Evolutionary conservation across 2,329 filamentous ascomycete species (phyloP).

Genomic region (Blumeria hordei): DNA sequence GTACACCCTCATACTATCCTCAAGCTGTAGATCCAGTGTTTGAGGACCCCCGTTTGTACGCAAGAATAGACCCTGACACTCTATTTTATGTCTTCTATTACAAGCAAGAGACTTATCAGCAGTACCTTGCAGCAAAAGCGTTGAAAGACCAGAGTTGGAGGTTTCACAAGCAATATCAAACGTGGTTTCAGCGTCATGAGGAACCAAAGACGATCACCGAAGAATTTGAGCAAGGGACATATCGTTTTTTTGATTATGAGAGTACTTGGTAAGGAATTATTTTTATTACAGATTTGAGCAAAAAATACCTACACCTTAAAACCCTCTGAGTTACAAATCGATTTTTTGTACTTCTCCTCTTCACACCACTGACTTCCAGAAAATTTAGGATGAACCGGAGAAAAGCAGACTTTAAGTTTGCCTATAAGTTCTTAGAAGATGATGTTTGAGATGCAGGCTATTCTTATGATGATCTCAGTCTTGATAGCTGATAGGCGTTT

Average conservation of each 20-base stretch:
- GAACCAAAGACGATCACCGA: constrained; percentile 97
- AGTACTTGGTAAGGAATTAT: constrained; percentile 46
- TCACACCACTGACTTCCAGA: not conserved
- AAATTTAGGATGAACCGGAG: constrained; percentile 76
- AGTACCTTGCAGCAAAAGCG: constrained; percentile 88
- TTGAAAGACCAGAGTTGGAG: constrained; percentile 96
- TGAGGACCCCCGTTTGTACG: constrained; percentile 72
- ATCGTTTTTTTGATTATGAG: constrained; percentile 98
- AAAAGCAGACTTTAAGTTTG: constrained; percentile 95
- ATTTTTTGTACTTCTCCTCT: not conserved
- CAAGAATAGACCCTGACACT: constrained; percentile 78
- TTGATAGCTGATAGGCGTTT: too few relatives aligned
- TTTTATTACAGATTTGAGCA: not conserved
- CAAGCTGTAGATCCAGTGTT: constrained; percentile 82
- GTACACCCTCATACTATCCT: constrained; percentile 64
- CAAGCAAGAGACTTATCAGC: constrained; percentile 84
- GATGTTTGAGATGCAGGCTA: constrained; percentile 32
- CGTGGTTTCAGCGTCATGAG: constrained; percentile 96
- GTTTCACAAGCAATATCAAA: constrained; percentile 98
- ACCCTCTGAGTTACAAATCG: not conserved
- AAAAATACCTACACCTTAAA: not conserved
- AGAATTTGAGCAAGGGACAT: constrained; percentile 95
- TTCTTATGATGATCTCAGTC: too few relatives aligned
- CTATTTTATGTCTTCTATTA: constrained; percentile 99
- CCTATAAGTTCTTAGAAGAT: constrained; percentile 93